phyloP scores from a whole-genome alignment of 78 protist species.

The Tieghemostelium lacteum region DNA sequence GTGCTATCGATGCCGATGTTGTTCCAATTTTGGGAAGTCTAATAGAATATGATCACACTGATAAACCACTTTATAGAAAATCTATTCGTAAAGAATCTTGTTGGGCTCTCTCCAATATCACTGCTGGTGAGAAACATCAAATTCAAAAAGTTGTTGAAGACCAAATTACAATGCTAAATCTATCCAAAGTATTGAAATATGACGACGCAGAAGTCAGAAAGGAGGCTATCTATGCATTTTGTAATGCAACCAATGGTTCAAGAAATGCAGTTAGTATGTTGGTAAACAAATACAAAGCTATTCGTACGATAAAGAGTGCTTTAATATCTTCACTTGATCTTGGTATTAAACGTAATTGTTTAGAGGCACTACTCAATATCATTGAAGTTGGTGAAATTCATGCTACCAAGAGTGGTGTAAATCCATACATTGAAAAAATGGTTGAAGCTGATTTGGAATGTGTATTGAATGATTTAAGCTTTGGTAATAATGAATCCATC shows the following conservation, averaged over 20 bases:
- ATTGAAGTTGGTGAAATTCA: constrained; percentile 25
- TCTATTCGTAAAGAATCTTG: constrained; percentile 96
- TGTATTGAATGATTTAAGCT: constrained; percentile 16
- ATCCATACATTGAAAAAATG: constrained; percentile 63
- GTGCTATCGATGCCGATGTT: constrained; percentile 73
- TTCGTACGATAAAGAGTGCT: too few relatives aligned
- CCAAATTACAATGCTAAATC: constrained; percentile 55
- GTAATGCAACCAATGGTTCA: constrained; percentile 90
- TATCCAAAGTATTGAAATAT: background rate
- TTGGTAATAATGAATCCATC: background rate
- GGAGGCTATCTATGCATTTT: constrained; percentile 99
- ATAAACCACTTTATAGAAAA: constrained; percentile 2
- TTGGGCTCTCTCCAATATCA: constrained; percentile 99
- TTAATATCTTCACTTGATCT: too few relatives aligned
- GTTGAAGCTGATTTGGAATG: constrained; percentile 28
- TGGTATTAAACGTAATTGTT: too few relatives aligned
- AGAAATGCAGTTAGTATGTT: too few relatives aligned
- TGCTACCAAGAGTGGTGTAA: constrained; percentile 38
- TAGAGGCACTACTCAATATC: constrained; percentile 82
- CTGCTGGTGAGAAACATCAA: constrained; percentile 96
- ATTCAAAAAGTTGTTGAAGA: constrained; percentile 11
- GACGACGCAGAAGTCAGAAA: constrained; percentile 88
- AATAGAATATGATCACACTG: constrained; percentile 68
- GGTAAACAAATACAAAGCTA: too few relatives aligned
- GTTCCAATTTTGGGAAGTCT: constrained; percentile 75